These are phyloP conservation scores for Melocanna baccifera DNA, from an alignment of 176 grass and related monocot species.

Conservation along the genomic window DNA sequence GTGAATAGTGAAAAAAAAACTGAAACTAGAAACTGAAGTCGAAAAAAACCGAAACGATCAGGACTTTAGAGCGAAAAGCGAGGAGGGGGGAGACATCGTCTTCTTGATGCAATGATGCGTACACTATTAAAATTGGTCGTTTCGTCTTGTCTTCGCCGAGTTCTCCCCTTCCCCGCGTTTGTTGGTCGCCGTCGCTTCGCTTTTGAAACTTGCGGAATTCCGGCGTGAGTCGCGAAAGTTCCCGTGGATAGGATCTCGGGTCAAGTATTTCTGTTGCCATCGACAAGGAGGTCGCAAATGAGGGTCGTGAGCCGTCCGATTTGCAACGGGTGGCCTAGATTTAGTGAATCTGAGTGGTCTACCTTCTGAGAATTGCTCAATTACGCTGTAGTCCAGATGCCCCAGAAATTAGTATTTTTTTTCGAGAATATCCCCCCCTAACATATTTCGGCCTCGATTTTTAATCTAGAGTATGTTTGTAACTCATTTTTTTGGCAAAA, in stretches of 20 bases:
- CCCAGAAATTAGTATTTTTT: too few relatives aligned
- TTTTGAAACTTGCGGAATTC: neutral
- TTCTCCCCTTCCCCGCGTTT: neutral
- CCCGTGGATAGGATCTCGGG: neutral
- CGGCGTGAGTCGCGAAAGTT: neutral
- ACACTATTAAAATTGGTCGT: neutral
- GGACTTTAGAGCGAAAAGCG: too few relatives aligned
- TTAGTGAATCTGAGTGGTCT: too few relatives aligned
- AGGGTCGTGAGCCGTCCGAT: neutral
- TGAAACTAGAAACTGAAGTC: too few relatives aligned
- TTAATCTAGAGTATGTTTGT: too few relatives aligned
- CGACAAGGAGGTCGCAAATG: neutral
- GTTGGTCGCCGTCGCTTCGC: conserved; percentile 21
- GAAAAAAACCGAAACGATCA: too few relatives aligned
- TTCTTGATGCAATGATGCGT: neutral
- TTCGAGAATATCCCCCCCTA: too few relatives aligned
- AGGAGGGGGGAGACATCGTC: neutral
- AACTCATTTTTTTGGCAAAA: too few relatives aligned
- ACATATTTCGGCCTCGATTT: too few relatives aligned
- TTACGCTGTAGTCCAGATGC: too few relatives aligned
- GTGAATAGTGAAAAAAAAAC: too few relatives aligned
- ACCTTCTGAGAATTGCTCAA: too few relatives aligned
- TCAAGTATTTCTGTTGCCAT: neutral
- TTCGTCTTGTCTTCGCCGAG: neutral
- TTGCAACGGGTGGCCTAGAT: neutral